Conservation (phyloP, 202 grass and related monocot species). For the Elaeis oleifera region DNA sequence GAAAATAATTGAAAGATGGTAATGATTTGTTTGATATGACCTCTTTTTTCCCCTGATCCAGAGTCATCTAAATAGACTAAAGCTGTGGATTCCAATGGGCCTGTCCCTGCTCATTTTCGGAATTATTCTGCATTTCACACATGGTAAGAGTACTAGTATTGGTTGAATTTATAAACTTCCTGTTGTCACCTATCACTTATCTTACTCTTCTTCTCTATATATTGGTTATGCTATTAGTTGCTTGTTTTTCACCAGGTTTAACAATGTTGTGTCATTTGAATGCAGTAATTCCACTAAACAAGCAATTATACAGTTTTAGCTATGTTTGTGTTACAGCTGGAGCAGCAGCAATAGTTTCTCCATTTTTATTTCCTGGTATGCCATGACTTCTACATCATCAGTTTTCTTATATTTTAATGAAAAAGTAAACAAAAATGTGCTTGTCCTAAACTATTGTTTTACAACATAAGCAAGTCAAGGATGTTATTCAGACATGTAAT, state of each 20-base stretch:
- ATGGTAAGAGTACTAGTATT: conserved; percentile 33
- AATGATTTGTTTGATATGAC: conserved; percentile 5
- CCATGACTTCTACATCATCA: not conserved
- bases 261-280: not conserved
- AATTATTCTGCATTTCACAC: conserved; percentile 72
- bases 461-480: too few relatives aligned
- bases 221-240: too few relatives aligned
- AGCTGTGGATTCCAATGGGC: conserved; percentile 61
- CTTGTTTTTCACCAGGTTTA: too few relatives aligned
- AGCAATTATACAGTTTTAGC: conserved; percentile 79
- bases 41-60: conserved; percentile 19
- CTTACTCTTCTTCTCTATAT: too few relatives aligned
- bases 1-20: not conserved
- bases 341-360: conserved; percentile 58
- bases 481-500: too few relatives aligned
- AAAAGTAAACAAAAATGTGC: too few relatives aligned
- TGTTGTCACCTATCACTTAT: too few relatives aligned
- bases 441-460: too few relatives aligned
- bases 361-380: conserved; percentile 65
- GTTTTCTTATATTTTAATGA: not conserved
- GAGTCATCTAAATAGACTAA: conserved; percentile 61
- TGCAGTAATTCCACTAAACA: conserved; percentile 79
- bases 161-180: too few relatives aligned
- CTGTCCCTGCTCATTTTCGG: conserved; percentile 56
- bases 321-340: conserved; percentile 84